Conservation (phyloP, 306 rosid genomes). For the Corylus americana region DNA sequence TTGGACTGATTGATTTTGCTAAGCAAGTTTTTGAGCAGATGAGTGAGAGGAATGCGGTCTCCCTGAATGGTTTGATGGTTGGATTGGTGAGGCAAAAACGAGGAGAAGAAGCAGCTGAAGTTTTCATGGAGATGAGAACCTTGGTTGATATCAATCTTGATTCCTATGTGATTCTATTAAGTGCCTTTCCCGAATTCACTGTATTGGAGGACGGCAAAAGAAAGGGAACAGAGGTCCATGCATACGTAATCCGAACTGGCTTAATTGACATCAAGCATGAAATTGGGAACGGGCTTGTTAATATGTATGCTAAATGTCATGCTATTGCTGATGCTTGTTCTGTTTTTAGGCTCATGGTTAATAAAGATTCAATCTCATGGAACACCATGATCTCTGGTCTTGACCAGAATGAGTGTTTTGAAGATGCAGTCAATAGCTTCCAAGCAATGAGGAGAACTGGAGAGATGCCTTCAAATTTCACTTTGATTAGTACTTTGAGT, state of each 20-base stretch:
- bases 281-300: constrained; percentile 75
- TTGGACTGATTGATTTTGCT: constrained; percentile 56
- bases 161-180: constrained; percentile 73
- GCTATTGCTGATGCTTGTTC: constrained; percentile 59
- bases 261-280: constrained; percentile 40
- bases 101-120: constrained; percentile 76
- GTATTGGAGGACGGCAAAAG: constrained; percentile 59
- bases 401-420: constrained; percentile 68
- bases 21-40: constrained; percentile 64
- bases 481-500: constrained; percentile 85
- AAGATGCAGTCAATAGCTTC: constrained; percentile 65
- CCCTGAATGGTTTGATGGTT: constrained; percentile 88
- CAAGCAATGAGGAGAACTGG: constrained; percentile 62
- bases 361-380: constrained; percentile 76
- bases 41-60: constrained; percentile 67
- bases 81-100: constrained; percentile 75
- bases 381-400: constrained; percentile 83
- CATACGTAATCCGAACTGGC: constrained; percentile 47
- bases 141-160: constrained; percentile 55
- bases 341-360: constrained; percentile 57
- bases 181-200: constrained; percentile 63
- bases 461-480: constrained; percentile 70
- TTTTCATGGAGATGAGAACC: constrained; percentile 65
- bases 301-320: constrained; percentile 78
- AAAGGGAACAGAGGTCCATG: constrained; percentile 81